Evolutionary conservation across 2,329 filamentous ascomycete genomes (phyloP), one percentile per base, ranked within the genome.

Genomic region (Verticillium albo-atrum): DNA sequence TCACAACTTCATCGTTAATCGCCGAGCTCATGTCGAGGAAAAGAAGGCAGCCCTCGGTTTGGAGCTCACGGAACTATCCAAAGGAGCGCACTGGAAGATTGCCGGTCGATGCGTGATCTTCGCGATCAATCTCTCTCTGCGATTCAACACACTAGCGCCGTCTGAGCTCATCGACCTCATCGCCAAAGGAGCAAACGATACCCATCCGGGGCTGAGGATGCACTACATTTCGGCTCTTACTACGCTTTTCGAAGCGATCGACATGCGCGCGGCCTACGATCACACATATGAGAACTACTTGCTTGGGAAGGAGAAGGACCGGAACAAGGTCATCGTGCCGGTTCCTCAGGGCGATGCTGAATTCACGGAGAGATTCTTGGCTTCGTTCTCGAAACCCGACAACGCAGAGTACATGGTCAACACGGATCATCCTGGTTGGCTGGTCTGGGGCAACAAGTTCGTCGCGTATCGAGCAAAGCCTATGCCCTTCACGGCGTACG

Each of bases 31-130:
- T 61, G 92, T 98, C 4, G 95, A 99, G 73, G 80, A 82, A 58
- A 92, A 90, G 76, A 99, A 99, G 76, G 80, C 87, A 0, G 83
- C 85, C 3, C 77, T 99, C 27, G 91, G 93, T 0, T 79, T 91
- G 58, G 92, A 98, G 71, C 80, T 99, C 32, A 89, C 93, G 4
- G 85, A 89, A 61, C 78, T 89, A 61, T 90, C 92, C 2, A 88
- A 86, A 67, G 85, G 85, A 3, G 91, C 92, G 1, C 96, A 99
- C 70, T 99, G 95, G 95, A 98, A 97, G 78, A 93, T 97, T 67
- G 94, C 94, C 6, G 92, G 88, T 56, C 84, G 94, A 28, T 96
- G 93, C 59, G 90, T 91, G 10, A 90, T 96, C 35, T 95, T 99
- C 71, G 91, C 96, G 4, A 87, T 94, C 59, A 96, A 95, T 61